Percentiles rank a stretch among this genome's conserved stretches.
Evolutionary conservation across 2,329 filamentous ascomycete genomes (phyloP).

Genomic region (Neobulgaria alba): DNA sequence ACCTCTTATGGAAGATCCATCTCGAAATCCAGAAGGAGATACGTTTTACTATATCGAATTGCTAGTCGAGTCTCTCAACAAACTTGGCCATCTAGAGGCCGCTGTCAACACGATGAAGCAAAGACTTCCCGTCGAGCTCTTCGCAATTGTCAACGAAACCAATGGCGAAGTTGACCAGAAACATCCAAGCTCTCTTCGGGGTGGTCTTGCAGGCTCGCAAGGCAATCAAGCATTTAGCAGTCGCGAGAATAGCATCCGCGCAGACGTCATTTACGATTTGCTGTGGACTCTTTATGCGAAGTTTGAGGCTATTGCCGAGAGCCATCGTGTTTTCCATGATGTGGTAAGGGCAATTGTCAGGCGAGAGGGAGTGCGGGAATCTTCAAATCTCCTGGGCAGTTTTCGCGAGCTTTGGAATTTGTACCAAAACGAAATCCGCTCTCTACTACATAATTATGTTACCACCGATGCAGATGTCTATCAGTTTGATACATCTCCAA

Average conservation of each 20-base stretch:
- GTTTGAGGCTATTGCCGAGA: constrained; percentile 94
- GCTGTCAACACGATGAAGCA: constrained; percentile 90
- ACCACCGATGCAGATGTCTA: constrained; percentile 79
- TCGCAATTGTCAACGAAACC: constrained; percentile 87
- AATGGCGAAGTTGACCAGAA: constrained; percentile 89
- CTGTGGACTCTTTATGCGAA: constrained; percentile 91
- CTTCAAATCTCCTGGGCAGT: constrained; percentile 64
- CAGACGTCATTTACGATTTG: constrained; percentile 82
- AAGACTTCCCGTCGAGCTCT: constrained; percentile 85
- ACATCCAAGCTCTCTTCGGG: constrained; percentile 72
- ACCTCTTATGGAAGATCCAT: constrained; percentile 71
- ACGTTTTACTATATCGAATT: constrained; percentile 90
- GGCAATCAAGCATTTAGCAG: constrained; percentile 55
- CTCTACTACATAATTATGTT: constrained; percentile 89
- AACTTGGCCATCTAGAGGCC: constrained; percentile 74
- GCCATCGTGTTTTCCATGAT: constrained; percentile 88
- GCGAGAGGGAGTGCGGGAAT: constrained; percentile 61
- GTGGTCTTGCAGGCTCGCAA: constrained; percentile 39
- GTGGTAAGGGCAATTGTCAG: constrained; percentile 78
- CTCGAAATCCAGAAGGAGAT: constrained; percentile 88
- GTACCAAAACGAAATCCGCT: constrained; percentile 95
- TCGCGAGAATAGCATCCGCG: constrained; percentile 66
- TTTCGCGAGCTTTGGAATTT: constrained; percentile 98
- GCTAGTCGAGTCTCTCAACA: constrained; percentile 82
- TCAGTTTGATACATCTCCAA: constrained; percentile 59